phyloP scores from a whole-genome alignment of 2,329 filamentous ascomycete genomes.

The Scedosporium dehoogii region DNA sequence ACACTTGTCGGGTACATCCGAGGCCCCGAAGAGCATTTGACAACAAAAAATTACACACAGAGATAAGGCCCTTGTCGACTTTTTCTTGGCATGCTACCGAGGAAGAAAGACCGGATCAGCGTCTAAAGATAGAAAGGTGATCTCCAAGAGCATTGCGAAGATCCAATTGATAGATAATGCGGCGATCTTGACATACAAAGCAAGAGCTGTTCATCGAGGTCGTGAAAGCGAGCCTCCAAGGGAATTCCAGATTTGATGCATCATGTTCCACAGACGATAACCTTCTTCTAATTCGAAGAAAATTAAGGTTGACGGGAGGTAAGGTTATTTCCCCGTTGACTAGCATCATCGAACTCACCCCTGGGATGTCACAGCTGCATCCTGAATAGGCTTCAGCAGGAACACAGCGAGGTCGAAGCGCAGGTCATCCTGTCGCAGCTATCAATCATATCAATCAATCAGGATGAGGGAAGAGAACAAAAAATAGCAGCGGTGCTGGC shows the following conservation, averaged over 20 bases:
- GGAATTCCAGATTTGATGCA: background rate
- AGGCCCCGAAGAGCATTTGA: background rate
- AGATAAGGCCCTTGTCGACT: background rate
- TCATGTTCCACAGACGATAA: background rate
- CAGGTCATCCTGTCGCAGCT: background rate
- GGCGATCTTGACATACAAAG: background rate
- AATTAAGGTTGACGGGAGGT: background rate
- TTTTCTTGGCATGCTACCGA: background rate
- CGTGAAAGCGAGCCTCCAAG: background rate
- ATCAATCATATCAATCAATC: background rate
- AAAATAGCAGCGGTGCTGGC: background rate
- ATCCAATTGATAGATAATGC: too few relatives aligned
- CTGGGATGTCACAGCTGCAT: too few relatives aligned
- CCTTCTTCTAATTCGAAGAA: background rate
- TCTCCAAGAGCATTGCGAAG: background rate
- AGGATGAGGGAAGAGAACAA: background rate
- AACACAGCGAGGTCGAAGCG: background rate
- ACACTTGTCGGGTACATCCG: background rate
- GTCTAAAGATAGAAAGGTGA: background rate
- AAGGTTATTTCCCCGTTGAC: too few relatives aligned
- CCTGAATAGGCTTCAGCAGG: too few relatives aligned
- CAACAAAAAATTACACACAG: background rate
- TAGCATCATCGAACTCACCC: too few relatives aligned
- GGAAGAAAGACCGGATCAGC: too few relatives aligned
- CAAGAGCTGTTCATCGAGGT: too few relatives aligned